Evolutionary conservation across 352 stramenopile genomes (phyloP).

Genomic region (Globisporangium echinulatum): DNA sequence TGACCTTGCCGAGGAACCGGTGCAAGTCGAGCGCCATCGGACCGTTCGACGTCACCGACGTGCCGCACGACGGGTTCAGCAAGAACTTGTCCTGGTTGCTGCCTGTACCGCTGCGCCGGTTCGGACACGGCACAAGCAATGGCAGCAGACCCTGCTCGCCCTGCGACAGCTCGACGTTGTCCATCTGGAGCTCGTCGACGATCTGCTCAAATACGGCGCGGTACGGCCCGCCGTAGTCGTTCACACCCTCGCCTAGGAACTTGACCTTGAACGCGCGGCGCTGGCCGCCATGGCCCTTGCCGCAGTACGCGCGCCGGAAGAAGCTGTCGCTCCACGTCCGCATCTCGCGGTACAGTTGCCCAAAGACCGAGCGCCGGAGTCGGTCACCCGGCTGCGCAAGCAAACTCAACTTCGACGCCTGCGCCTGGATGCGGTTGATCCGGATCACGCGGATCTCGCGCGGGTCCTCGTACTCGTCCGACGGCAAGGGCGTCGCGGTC

Average conservation of each 20-base stretch:
- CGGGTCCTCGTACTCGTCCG: conserved; percentile 98
- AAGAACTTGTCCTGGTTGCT: conserved; percentile 91
- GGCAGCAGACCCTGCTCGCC: conserved; percentile 83
- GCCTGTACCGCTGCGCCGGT: conserved; percentile 78
- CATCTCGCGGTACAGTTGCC: conserved; percentile 96
- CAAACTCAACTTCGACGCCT: conserved; percentile 82
- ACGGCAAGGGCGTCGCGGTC: conserved; percentile 94
- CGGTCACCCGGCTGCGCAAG: conserved; percentile 84
- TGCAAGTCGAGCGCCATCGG: conserved; percentile 92
- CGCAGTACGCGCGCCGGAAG: conserved; percentile 94
- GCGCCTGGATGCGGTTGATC: conserved; percentile 95
- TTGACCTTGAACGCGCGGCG: conserved; percentile 99
- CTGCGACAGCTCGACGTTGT: conserved; percentile 83
- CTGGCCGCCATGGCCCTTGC: conserved; percentile 96
- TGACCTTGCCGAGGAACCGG: conserved; percentile 94
- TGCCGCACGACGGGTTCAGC: conserved; percentile 79
- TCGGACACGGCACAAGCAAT: conserved; percentile 86
- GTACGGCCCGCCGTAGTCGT: conserved; percentile 98
- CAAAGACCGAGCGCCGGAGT: conserved; percentile 93
- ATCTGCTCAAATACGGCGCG: conserved; percentile 97
- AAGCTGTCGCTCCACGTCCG: conserved; percentile 91
- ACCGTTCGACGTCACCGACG: conserved; percentile 71
- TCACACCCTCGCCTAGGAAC: conserved; percentile 97
- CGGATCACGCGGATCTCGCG: conserved; percentile 96
- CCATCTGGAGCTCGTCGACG: conserved; percentile 92